Evolutionary conservation across 768 basidiomycete species (phyloP).

Genomic region (Arthromyces matolae): DNA sequence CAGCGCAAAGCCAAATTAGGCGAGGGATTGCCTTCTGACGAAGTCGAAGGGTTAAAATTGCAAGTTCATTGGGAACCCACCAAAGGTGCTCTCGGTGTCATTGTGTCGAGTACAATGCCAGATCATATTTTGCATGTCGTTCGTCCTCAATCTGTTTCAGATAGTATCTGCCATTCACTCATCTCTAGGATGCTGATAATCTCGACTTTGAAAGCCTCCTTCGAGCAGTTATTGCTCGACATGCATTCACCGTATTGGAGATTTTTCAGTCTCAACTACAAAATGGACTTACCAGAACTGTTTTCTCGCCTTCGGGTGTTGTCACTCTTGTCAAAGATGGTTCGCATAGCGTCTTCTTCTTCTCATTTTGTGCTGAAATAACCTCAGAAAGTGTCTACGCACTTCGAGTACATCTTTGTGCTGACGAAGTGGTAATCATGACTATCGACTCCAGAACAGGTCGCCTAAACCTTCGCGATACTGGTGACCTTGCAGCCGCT

Average conservation of each 20-base stretch:
- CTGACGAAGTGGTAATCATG: constrained; percentile 71
- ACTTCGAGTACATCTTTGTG: constrained; percentile 68
- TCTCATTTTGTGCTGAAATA: neutral
- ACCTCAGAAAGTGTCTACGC: constrained; percentile 49
- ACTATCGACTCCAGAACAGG: constrained; percentile 81
- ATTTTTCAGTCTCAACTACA: constrained; percentile 55
- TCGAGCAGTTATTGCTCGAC: constrained; percentile 56
- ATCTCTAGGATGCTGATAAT: constrained; percentile 52
- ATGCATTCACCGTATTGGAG: constrained; percentile 59
- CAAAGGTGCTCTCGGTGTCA: constrained; percentile 59
- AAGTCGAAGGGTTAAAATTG: constrained; percentile 67
- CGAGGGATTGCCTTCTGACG: constrained; percentile 57
- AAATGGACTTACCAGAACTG: constrained; percentile 42
- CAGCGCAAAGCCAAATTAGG: constrained; percentile 64
- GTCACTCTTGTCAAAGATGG: constrained; percentile 56
- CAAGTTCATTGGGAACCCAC: constrained; percentile 78
- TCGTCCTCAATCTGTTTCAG: constrained; percentile 23
- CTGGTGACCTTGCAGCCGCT: constrained; percentile 74
- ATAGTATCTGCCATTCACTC: neutral
- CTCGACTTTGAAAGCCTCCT: constrained; percentile 76
- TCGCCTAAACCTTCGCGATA: constrained; percentile 72
- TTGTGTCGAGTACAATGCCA: constrained; percentile 43
- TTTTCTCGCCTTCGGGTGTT: constrained; percentile 62
- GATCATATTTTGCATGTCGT: constrained; percentile 53
- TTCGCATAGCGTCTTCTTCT: constrained; percentile 29